Base-by-base conservation (phyloP, 2,329 filamentous ascomycete species). In the Curvularia verruculosa region DNA sequence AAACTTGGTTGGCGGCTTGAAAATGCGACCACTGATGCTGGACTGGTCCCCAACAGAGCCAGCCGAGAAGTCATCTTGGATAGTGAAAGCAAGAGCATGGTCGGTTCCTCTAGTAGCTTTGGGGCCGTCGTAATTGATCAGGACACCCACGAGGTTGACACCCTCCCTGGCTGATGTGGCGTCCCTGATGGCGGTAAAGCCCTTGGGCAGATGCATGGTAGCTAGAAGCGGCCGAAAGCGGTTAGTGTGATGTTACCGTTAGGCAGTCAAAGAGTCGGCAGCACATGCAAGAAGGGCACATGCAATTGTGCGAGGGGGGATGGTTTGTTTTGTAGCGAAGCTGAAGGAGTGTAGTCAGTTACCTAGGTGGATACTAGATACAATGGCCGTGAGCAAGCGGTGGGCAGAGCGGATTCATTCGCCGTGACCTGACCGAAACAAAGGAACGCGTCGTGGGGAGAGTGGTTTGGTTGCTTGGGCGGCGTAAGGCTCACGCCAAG, bases 141-240 rank as follows among this genome's bases (percentile, higher is more conserved):
- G 84, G 4, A 94, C 75, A 1, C 91, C 92, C 49, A 92, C 83
- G 39, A 95, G 77, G 75, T 80, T 88, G 61, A 87, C 79, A 5
- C 54, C 26, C 70, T 24, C 64, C 15, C 8, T 62, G 12, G 74
- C 53, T 23, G 73, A 70, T 19, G 23, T 56, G 40, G 54, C 56
- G 26, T 86, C 71, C 60, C 76, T 68, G 63, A 85, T 75, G 40
- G 77, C 74, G 5, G 76, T 70, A 64, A 85, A 85, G 36, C 75
- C 75, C 15, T 56, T 58, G n/a, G 66, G 67, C 61, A 64, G 51
- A 46, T 50, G 59, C 61, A 64, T 61, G 26, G 47, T 43, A 39
- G 48, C 36, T 49, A 47, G 26, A 31, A 21, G 34, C 1, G 28
- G 21, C 64, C 50, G 29, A 49, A 65, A 60, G 60, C 39, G 62